phyloP scores from a whole-genome alignment of 2,329 filamentous ascomycete species.

The Aspergillus sp. region DNA sequence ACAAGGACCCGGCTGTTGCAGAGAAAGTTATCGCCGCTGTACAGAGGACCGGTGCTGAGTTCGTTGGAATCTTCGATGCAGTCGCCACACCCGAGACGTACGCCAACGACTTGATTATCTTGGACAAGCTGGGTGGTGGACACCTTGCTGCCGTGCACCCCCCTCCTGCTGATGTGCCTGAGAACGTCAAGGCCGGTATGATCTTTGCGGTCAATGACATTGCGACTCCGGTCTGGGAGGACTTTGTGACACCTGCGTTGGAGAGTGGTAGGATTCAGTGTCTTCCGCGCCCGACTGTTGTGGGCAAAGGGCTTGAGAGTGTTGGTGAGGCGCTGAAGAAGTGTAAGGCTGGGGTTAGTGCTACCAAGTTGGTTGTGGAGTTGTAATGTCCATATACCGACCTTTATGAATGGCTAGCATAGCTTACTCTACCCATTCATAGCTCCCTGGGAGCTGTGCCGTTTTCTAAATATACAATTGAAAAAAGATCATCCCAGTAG shows the following conservation, averaged over 20 bases:
- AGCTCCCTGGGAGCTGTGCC: too few species aligned
- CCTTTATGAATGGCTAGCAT: too few species aligned
- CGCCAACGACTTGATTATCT: not conserved
- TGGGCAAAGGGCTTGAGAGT: slow-evolving; percentile 40
- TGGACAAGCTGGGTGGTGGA: slow-evolving; percentile 16
- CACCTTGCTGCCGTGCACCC: slow-evolving; percentile 9
- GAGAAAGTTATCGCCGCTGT: slow-evolving; percentile 25
- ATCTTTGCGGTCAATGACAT: slow-evolving; percentile 20
- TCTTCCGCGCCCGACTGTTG: slow-evolving; percentile 36
- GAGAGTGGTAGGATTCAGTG: slow-evolving; percentile 28
- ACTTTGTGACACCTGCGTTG: slow-evolving; percentile 30
- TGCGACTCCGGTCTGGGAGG: slow-evolving; percentile 27
- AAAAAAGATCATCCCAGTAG: too few species aligned
- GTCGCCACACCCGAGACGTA: slow-evolving; percentile 5
- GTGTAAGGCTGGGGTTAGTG: slow-evolving; percentile 40
- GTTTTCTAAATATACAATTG: too few species aligned
- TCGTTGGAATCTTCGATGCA: slow-evolving; percentile 13
- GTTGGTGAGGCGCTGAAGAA: slow-evolving; percentile 39
- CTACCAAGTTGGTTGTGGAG: slow-evolving; percentile 37
- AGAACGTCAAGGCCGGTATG: slow-evolving; percentile 10
- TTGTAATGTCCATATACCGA: not conserved
- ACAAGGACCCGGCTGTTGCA: slow-evolving; percentile 30
- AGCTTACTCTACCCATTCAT: too few species aligned
- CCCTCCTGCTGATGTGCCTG: slow-evolving; percentile 1
- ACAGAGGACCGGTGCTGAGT: slow-evolving; percentile 15